phyloP scores from a whole-genome alignment of 2,329 filamentous ascomycete species.

The Trichophyton simii region DNA sequence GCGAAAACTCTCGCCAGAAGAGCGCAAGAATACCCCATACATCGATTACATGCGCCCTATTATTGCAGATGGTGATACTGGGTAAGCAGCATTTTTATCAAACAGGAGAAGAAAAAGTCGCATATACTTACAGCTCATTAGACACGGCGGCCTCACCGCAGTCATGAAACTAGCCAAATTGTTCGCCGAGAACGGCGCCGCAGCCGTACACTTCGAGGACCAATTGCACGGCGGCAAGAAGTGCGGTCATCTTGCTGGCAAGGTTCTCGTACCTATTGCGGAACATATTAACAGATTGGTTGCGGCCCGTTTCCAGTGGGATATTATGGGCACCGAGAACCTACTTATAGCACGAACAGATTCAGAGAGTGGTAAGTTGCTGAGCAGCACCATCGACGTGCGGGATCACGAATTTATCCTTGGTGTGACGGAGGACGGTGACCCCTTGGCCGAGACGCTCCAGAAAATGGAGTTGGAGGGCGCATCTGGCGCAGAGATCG shows the following conservation, averaged over 20 bases:
- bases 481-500: conserved; percentile 65
- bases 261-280: conserved; percentile 82
- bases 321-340: conserved; percentile 93
- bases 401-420: conserved; percentile 96
- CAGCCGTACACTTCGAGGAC: conserved; percentile 94
- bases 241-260: conserved; percentile 90
- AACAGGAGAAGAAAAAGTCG: neutral
- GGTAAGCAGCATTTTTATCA: conserved; percentile 28
- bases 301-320: conserved; percentile 92
- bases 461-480: conserved; percentile 80
- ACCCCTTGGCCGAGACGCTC: conserved; percentile 74
- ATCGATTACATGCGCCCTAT: conserved; percentile 89
- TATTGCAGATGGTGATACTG: conserved; percentile 90
- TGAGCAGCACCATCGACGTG: conserved; percentile 83
- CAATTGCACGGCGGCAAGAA: conserved; percentile 98
- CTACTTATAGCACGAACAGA: conserved; percentile 90
- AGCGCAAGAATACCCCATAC: conserved; percentile 67
- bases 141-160: conserved; percentile 81
- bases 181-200: conserved; percentile 93
- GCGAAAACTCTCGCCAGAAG: conserved; percentile 59
- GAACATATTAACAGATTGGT: conserved; percentile 95
- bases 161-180: conserved; percentile 94
- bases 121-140: conserved; percentile 15
- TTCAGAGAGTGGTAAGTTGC: conserved; percentile 80
- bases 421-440: conserved; percentile 64